These are phyloP conservation scores for Lasiodiplodia gonubiensis DNA, from an alignment of 2,329 filamentous ascomycete genomes.

Conservation along the genomic window DNA sequence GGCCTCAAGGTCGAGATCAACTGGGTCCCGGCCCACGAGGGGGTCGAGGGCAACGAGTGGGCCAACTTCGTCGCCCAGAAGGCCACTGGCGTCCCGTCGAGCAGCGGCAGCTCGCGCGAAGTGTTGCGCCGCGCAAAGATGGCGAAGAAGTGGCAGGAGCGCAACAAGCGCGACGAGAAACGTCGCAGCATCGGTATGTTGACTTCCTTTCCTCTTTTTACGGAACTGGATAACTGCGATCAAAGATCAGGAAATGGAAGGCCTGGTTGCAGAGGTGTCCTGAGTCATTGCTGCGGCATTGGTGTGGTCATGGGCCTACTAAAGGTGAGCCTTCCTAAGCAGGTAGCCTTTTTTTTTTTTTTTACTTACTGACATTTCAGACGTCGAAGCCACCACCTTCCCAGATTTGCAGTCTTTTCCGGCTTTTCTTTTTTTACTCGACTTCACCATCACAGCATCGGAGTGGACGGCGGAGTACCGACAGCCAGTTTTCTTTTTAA, in stretches of 20 bases:
- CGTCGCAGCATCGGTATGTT: neutral
- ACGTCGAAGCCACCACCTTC: neutral
- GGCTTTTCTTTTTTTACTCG: neutral
- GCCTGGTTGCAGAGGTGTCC: neutral
- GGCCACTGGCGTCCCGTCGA: neutral
- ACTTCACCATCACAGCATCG: neutral
- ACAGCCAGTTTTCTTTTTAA: neutral
- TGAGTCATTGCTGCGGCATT: neutral
- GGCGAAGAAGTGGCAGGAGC: neutral
- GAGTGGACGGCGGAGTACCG: neutral
- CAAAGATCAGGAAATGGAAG: neutral
- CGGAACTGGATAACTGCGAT: neutral
- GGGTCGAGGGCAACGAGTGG: conserved; percentile 2
- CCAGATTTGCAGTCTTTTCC: neutral
- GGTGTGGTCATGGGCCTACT: neutral
- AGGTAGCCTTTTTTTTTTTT: neutral
- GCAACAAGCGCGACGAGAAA: neutral
- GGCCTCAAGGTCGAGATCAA: neutral
- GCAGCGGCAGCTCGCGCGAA: neutral
- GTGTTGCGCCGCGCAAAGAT: neutral
- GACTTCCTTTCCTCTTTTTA: neutral
- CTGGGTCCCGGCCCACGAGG: neutral
- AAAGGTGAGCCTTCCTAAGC: neutral
- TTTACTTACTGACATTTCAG: neutral
- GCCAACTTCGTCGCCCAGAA: neutral